Evolutionary conservation across 176 grass and related monocot species (phyloP).

Genomic region (Musa beccarii): DNA sequence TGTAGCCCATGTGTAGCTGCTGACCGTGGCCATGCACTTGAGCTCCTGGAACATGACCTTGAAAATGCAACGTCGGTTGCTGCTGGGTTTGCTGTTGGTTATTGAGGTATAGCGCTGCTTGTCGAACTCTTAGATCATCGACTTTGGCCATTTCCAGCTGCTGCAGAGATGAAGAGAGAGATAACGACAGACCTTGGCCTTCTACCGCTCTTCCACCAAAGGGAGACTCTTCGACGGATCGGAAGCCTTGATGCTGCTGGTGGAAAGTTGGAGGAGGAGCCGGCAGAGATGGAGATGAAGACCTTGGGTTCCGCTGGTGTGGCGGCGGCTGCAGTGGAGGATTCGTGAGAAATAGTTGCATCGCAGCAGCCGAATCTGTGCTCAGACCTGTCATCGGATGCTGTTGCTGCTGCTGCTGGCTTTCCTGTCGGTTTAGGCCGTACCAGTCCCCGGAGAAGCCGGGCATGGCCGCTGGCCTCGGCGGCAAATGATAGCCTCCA

Average conservation of each 20-base stretch:
- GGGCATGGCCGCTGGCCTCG: constrained; percentile 24
- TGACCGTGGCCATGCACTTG: constrained; percentile 25
- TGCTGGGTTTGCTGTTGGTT: constrained; percentile 9
- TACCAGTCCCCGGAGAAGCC: constrained; percentile 49
- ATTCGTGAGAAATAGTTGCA: constrained; percentile 13
- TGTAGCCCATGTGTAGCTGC: constrained; percentile 48
- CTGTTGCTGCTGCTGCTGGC: neutral
- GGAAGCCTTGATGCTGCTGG: neutral
- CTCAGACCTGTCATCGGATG: neutral
- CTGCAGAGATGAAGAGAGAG: constrained; percentile 18
- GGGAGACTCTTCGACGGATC: neutral
- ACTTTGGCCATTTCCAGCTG: constrained; percentile 17
- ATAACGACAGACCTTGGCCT: constrained; percentile 12
- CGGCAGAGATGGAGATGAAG: neutral
- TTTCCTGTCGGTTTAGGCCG: constrained; percentile 6
- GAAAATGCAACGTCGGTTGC: neutral
- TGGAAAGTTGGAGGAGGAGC: neutral
- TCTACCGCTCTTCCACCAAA: neutral
- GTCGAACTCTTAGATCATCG: constrained; percentile 2
- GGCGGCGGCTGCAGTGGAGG: neutral
- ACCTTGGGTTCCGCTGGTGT: neutral
- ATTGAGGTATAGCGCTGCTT: constrained; percentile 6
- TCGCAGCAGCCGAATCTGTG: neutral
- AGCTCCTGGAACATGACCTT: constrained; percentile 22
- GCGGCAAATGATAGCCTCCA: constrained; percentile 28